These are phyloP conservation scores for Trichoderma lentiforme DNA, from an alignment of 2,329 filamentous ascomycete genomes.

Conservation along the genomic window DNA sequence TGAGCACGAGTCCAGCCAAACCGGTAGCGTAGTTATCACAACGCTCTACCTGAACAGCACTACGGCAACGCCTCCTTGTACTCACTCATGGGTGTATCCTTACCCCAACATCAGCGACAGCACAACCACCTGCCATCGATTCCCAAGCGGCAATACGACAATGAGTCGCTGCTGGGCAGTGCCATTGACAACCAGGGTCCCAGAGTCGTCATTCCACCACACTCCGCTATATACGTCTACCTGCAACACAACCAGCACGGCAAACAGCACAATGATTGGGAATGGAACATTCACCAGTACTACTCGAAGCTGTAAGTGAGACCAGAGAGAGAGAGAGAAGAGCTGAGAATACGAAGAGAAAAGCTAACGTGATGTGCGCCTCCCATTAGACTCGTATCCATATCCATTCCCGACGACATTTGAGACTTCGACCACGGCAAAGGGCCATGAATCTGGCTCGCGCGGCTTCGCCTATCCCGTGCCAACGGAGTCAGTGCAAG, in stretches of 20 bases:
- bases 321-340: background rate
- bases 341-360: background rate
- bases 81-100: conserved; percentile 16
- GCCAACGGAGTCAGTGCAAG: conserved; percentile 21
- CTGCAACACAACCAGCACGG: conserved; percentile 27
- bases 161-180: conserved; percentile 8
- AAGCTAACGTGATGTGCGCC: background rate
- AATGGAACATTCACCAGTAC: background rate
- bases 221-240: conserved; percentile 16
- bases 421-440: conserved; percentile 21
- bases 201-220: background rate
- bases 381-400: background rate
- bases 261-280: background rate
- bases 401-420: conserved; percentile 21
- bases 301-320: conserved; percentile 13
- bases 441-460: conserved; percentile 4
- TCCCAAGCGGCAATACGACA: conserved; percentile 6
- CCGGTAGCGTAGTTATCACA: background rate
- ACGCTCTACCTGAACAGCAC: conserved; percentile 14
- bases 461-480: conserved; percentile 18
- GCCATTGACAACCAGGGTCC: background rate
- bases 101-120: conserved; percentile 16
- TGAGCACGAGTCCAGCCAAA: background rate
- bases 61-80: conserved; percentile 14
- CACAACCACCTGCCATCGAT: conserved; percentile 1